Percentiles rank a stretch among this genome's conserved stretches.
Evolutionary conservation across 2,329 filamentous ascomycete species (phyloP).

Genomic region (Pseudogymnoascus sp.): DNA sequence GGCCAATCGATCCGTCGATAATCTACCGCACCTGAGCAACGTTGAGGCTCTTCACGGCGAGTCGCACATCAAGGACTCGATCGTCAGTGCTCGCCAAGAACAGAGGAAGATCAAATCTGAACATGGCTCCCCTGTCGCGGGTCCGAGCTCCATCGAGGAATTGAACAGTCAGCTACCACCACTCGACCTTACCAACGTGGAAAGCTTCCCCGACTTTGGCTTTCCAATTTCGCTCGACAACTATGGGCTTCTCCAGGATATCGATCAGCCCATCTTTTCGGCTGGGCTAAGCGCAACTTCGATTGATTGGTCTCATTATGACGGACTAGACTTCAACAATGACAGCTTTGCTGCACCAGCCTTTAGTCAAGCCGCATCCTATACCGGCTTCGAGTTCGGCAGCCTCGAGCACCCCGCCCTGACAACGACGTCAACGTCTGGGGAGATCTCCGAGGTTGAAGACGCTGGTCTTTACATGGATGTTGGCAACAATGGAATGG

Average conservation of each 20-base stretch:
- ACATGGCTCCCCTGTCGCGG: conserved; percentile 51
- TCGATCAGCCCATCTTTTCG: conserved; percentile 51
- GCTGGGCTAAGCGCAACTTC: conserved; percentile 52
- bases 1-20: conserved; percentile 41
- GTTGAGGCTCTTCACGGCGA: conserved; percentile 33
- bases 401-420: conserved; percentile 50
- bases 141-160: conserved; percentile 39
- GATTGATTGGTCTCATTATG: conserved; percentile 47
- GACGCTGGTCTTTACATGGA: conserved; percentile 43
- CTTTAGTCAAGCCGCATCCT: conserved; percentile 48
- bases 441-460: conserved; percentile 61
- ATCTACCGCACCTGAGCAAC: conserved; percentile 34
- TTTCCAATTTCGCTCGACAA: conserved; percentile 41
- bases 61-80: conserved; percentile 32
- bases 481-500: conserved; percentile 26
- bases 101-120: conserved; percentile 53
- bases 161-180: conserved; percentile 48
- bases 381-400: conserved; percentile 47
- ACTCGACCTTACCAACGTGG: conserved; percentile 51
- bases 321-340: conserved; percentile 43
- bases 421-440: conserved; percentile 54
- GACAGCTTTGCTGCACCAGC: conserved; percentile 46
- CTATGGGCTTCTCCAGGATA: conserved; percentile 43
- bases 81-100: conserved; percentile 33
- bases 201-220: conserved; percentile 41